Base-by-base conservation (phyloP, 2,329 filamentous ascomycete species). In the Purpureocillium lavendulum region DNA sequence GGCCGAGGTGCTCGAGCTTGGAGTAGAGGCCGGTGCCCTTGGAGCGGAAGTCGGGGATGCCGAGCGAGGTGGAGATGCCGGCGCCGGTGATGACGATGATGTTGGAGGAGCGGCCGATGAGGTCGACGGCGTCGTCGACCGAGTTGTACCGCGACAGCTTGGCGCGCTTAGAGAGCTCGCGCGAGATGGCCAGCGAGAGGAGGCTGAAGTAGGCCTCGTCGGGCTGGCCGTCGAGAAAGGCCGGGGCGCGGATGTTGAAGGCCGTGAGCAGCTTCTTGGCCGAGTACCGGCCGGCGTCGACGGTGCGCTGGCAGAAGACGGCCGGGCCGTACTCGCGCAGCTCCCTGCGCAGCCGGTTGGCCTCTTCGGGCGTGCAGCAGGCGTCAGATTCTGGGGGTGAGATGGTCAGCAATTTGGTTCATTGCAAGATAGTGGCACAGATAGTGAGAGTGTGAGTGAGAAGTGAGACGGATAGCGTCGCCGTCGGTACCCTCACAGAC, bases 11-110 rank as follows among this genome's bases (percentile, higher is more conserved):
- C 50, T 77, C 80, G 38, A 97, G 71, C 56, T 88, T 83, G 34
- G 87, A 82, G 64, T 97, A 97, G 40, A 97, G 82, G 36, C 90
- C 90, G 1, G 82, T 94, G 54, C 87, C 84, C 60, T 92, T 92
- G 38, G 89, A 96, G 49, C 92, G 82, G 57, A 98, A 98, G 60
- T 98, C 92, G 4, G 92, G 92, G 43, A 98, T 97, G 45, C 92
- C 92, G 15, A 98, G 78, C 38, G 87, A 95, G 1, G 92, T 98
- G 18, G 89, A 96, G 50, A 98, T 97, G 49, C 92, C 92, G 14
- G 92, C 92, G 38, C 92, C 92, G 1, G 92, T 97, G 49, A 98
- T 77, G 48, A 97, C 84, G 54, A 98, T 78, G 59, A 98, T 89
- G 60, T 95, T 94, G 49, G 77, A 77, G 41, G 82, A 79, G 43